phyloP scores from a whole-genome alignment of 2,329 filamentous ascomycete genomes.

The Microsporum ferrugineum region DNA sequence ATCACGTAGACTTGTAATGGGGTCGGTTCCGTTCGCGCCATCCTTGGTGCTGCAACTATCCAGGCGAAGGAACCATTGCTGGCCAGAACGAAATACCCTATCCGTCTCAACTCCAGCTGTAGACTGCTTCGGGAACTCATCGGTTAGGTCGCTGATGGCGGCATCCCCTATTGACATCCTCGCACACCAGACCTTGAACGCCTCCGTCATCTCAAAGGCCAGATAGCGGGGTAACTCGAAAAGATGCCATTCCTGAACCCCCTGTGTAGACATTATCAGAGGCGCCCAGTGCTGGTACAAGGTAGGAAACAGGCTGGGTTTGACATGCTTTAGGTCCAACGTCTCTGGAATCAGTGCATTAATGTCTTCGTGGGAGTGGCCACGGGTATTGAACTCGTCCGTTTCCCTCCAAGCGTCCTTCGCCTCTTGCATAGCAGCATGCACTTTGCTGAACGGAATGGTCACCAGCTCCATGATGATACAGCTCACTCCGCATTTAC shows the following conservation, averaged over 20 bases:
- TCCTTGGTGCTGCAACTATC: constrained; percentile 22
- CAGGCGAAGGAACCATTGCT: neutral
- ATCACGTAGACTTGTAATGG: constrained; percentile 24
- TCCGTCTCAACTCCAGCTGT: neutral
- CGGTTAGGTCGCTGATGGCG: neutral
- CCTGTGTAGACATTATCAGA: constrained; percentile 29
- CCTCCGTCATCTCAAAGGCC: constrained; percentile 18
- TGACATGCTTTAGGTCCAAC: constrained; percentile 3
- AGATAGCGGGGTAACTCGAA: constrained; percentile 16
- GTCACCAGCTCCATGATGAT: constrained; percentile 7
- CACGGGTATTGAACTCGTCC: constrained; percentile 28
- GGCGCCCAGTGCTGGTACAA: constrained; percentile 35
- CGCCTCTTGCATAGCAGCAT: constrained; percentile 6
- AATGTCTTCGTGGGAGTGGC: constrained; percentile 24
- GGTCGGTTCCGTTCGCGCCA: constrained; percentile 19
- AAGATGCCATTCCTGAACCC: constrained; percentile 16
- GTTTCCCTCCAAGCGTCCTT: constrained; percentile 9
- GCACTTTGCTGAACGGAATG: constrained; percentile 10
- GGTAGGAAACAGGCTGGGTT: constrained; percentile 27
- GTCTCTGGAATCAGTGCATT: constrained; percentile 18
- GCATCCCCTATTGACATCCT: neutral
- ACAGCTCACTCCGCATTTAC: neutral
- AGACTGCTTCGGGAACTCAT: neutral
- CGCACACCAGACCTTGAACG: constrained; percentile 17
- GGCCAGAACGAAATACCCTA: constrained; percentile 25